Evolutionary conservation across 257 asterid genomes (phyloP).

Genomic region (Solanum sitiens): DNA sequence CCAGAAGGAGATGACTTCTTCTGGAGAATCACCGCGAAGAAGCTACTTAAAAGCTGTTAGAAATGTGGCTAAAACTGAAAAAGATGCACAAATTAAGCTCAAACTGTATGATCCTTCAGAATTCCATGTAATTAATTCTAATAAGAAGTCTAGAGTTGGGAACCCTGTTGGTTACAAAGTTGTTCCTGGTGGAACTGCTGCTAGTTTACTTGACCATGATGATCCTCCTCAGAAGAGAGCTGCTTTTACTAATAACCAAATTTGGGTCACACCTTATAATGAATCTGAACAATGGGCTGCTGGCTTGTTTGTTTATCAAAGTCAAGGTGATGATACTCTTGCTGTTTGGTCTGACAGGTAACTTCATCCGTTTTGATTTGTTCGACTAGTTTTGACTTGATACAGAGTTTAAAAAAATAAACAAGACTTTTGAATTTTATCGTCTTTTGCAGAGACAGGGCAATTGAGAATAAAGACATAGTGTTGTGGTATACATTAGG

Average conservation of each 20-base stretch:
- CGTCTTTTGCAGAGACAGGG: conserved; percentile 42
- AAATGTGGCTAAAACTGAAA: conserved; percentile 70
- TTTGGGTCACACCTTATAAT: conserved; percentile 87
- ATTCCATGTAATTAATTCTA: conserved; percentile 71
- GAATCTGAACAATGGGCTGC: conserved; percentile 83
- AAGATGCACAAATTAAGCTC: conserved; percentile 78
- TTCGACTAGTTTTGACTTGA: not conserved
- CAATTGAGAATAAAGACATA: conserved; percentile 77
- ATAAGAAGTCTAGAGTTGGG: conserved; percentile 57
- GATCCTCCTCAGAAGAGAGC: conserved; percentile 85
- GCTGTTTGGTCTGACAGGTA: conserved; percentile 93
- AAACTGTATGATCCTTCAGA: conserved; percentile 69
- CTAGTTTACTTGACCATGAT: conserved; percentile 71
- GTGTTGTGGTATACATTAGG: conserved; percentile 95
- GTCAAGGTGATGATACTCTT: conserved; percentile 90
- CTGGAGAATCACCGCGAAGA: conserved; percentile 59
- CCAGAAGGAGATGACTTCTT: conserved; percentile 38
- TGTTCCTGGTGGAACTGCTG: conserved; percentile 84
- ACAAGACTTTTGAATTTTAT: not conserved
- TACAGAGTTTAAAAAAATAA: too few relatives aligned
- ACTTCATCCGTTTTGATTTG: too few relatives aligned
- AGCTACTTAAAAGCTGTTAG: conserved; percentile 75
- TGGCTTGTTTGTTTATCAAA: conserved; percentile 77
- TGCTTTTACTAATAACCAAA: conserved; percentile 77
- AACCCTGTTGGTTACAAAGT: conserved; percentile 83